phyloP scores from a whole-genome alignment of 768 basidiomycete genomes.

The Mycena alexandri region DNA sequence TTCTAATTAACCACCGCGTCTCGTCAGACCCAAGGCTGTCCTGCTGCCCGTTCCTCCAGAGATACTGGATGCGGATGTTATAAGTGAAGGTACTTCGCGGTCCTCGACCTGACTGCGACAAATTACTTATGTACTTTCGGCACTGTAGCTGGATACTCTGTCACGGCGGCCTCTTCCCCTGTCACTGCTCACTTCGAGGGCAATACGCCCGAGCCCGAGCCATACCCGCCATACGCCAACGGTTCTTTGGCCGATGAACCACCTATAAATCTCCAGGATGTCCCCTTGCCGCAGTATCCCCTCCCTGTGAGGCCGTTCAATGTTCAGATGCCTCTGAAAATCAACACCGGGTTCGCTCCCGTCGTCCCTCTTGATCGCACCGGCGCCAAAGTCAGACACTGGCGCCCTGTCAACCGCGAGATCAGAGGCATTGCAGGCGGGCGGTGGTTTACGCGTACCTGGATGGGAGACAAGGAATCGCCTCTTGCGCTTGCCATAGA shows the following conservation, averaged over 20 bases:
- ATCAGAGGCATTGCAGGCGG: slow-evolving; percentile 87
- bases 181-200: slow-evolving; percentile 62
- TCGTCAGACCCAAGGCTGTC: slow-evolving; percentile 40
- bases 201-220: slow-evolving; percentile 66
- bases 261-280: slow-evolving; percentile 63
- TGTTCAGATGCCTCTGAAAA: slow-evolving; percentile 83
- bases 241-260: slow-evolving; percentile 53
- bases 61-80: slow-evolving; percentile 56
- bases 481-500: slow-evolving; percentile 61
- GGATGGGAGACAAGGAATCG: slow-evolving; percentile 89
- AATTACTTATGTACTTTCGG: slow-evolving; percentile 24
- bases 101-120: slow-evolving; percentile 7
- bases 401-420: slow-evolving; percentile 82
- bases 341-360: slow-evolving; percentile 80
- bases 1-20: slow-evolving; percentile 44
- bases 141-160: slow-evolving; percentile 63
- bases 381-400: slow-evolving; percentile 72
- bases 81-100: slow-evolving; percentile 70
- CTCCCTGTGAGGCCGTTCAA: slow-evolving; percentile 88
- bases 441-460: slow-evolving; percentile 83
- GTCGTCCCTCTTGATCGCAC: slow-evolving; percentile 75
- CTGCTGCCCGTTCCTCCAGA: slow-evolving; percentile 56
- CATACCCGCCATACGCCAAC: slow-evolving; percentile 33
- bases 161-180: slow-evolving; percentile 82
- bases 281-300: slow-evolving; percentile 79